Evolutionary conservation across 2,329 filamentous ascomycete species (phyloP).

Genomic region (Aphanoascus verrucosus): DNA sequence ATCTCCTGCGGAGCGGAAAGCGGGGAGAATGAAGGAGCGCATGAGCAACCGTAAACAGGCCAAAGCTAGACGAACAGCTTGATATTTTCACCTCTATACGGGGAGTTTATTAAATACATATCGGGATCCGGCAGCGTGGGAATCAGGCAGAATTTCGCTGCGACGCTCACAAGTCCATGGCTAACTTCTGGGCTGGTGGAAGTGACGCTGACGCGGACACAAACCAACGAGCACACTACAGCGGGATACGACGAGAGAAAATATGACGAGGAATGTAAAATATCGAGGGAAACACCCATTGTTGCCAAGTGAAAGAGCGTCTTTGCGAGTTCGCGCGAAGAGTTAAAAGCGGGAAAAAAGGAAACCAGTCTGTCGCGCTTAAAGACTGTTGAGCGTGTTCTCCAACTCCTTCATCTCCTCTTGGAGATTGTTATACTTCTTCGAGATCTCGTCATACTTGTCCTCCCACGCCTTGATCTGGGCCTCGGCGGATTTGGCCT

Average conservation of each 20-base stretch:
- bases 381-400: slow-evolving; percentile 87
- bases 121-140: not conserved
- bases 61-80: slow-evolving; percentile 41
- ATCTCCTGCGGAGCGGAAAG: slow-evolving; percentile 67
- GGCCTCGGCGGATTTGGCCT: slow-evolving; percentile 90
- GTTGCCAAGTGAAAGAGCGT: not conserved
- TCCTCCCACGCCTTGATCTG: slow-evolving; percentile 88
- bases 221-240: not conserved
- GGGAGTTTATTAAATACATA: slow-evolving; percentile 9
- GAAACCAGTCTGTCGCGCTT: slow-evolving; percentile 21
- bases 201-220: not conserved
- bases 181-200: not conserved
- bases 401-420: slow-evolving; percentile 89
- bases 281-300: not conserved
- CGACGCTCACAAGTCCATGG: not conserved
- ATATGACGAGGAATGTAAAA: not conserved
- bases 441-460: slow-evolving; percentile 96
- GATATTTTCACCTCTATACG: slow-evolving; percentile 15
- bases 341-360: slow-evolving; percentile 1
- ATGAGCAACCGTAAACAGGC: slow-evolving; percentile 61
- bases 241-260: slow-evolving; percentile 5
- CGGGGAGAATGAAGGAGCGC: slow-evolving; percentile 51
- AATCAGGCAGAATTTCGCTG: not conserved
- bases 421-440: slow-evolving; percentile 74
- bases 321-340: not conserved